Evolutionary conservation across 2,329 filamentous ascomycete species (phyloP).

Genomic region (Penicillium frequentans): DNA sequence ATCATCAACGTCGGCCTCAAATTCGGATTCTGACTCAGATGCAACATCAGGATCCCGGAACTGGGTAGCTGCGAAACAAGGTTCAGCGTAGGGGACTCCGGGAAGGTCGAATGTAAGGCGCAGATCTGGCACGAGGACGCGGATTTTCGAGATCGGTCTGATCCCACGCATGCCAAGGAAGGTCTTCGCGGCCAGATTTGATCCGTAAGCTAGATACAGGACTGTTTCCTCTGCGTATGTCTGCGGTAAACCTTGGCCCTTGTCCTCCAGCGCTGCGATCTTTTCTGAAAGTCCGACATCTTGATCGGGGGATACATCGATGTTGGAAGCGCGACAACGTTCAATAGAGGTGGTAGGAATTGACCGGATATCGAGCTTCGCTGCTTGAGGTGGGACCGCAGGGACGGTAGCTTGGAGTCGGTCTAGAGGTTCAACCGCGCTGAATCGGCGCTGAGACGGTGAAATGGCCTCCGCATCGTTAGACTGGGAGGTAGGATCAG

Average conservation of each 20-base stretch:
- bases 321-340: constrained; percentile 16
- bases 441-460: constrained; percentile 10
- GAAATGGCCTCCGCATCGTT: constrained; percentile 5
- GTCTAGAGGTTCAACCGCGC: constrained; percentile 13
- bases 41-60: constrained; percentile 51
- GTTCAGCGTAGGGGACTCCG: constrained; percentile 82
- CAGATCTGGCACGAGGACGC: constrained; percentile 77
- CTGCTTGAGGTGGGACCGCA: background rate
- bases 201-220: constrained; percentile 86
- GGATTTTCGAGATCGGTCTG: constrained; percentile 74
- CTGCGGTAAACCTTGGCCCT: constrained; percentile 6
- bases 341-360: constrained; percentile 16
- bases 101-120: constrained; percentile 81
- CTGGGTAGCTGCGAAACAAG: constrained; percentile 85
- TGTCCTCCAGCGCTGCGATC: constrained; percentile 17
- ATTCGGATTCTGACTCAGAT: background rate
- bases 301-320: constrained; percentile 16
- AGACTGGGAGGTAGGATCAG: background rate
- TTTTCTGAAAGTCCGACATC: constrained; percentile 19
- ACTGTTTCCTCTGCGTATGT: constrained; percentile 40
- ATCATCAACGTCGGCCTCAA: constrained; percentile 4
- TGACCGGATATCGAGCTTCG: constrained; percentile 1
- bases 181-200: constrained; percentile 77
- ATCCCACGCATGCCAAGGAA: constrained; percentile 79
- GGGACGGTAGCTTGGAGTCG: constrained; percentile 12